Base-by-base conservation (phyloP, 2,329 filamentous ascomycete genomes). In the Monosporascus sp. region DNA sequence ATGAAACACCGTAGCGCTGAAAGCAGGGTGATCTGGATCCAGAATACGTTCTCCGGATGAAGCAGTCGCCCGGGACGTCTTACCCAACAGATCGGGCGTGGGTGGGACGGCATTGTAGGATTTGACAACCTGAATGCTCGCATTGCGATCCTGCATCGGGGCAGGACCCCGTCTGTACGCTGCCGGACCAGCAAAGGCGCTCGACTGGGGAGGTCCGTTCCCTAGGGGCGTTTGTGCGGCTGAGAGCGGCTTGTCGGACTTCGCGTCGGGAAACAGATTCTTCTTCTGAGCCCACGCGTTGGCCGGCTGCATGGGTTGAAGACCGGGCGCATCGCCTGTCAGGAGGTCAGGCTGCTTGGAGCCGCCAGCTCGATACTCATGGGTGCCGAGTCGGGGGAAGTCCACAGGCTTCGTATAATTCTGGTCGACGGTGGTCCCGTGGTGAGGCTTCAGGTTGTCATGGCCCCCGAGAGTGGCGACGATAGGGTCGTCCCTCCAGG, bases 1-100 rank as follows among this genome's bases (percentile, higher is more conserved):
- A 52, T 64, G 75, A 69, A 83, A 85, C 6, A 69, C 67, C 2
- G 71, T 66, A 1, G 73, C 65, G 43, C 78, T 73, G 66, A 80
- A 86, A 9, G 71, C 67, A 0, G 65, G 66, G 49, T 74, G 71
- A 4, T 71, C 58, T 0, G 83, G 82, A 52, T 86, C 74, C 37
- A 71, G 51, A 4, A 63, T 57, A 22, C 54, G 59, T 25, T 57
- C 35, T 50, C 39, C 52, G 7, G 47, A 41, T 9, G 55, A 55
- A 48, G 37, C 52, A 47, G 11, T 8, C 15, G 41, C 50, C 54
- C 27, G 51, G 46, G 49, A 56, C 20, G 17, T 61, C 54, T 54
- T 67, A 57, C 54, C 60, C 46, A 7, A 41, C 9, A 24, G 59
- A 31, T 46, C 52, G 3, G 50, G 24, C 7, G 56, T 50, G 35